phyloP scores from a whole-genome alignment of 2,329 filamentous ascomycete genomes.

The Plectosphaerella cucumerina region DNA sequence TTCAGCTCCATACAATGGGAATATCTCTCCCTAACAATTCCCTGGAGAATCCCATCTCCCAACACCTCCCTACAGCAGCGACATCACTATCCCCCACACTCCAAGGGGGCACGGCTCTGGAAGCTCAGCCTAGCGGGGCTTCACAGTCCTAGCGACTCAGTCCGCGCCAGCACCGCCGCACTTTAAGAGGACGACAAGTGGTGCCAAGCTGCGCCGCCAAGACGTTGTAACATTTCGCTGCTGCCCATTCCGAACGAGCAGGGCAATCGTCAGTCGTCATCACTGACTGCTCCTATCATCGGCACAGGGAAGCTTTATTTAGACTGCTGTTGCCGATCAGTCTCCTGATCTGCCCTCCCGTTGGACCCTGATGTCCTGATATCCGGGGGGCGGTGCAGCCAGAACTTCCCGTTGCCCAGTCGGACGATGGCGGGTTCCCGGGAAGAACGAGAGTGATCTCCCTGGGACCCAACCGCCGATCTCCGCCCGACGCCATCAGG shows the following conservation, averaged over 20 bases:
- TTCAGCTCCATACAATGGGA: no score
- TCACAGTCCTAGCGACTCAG: not conserved
- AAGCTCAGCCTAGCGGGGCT: not conserved
- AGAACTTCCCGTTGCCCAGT: no score
- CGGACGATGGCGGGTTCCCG: no score
- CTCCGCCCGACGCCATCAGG: not conserved
- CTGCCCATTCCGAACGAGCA: not conserved
- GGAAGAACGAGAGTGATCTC: not conserved
- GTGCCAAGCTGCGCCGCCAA: not conserved
- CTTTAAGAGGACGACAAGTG: not conserved
- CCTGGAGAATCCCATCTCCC: not conserved
- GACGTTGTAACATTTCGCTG: not conserved
- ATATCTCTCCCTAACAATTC: not conserved
- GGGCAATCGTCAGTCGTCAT: no score
- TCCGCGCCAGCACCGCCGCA: not conserved
- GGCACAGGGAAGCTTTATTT: no score
- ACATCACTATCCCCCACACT: not conserved
- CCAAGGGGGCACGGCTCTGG: not conserved
- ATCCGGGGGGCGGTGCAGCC: no score
- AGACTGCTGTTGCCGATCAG: no score
- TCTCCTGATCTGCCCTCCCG: no score
- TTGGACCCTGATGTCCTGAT: no score
- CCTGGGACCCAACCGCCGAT: not conserved
- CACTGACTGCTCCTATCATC: no score
- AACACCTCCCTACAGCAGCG: not conserved